These are phyloP conservation scores for Sordaria brevicollis DNA, from an alignment of 495 filamentous ascomycete species.

Conservation along the genomic window DNA sequence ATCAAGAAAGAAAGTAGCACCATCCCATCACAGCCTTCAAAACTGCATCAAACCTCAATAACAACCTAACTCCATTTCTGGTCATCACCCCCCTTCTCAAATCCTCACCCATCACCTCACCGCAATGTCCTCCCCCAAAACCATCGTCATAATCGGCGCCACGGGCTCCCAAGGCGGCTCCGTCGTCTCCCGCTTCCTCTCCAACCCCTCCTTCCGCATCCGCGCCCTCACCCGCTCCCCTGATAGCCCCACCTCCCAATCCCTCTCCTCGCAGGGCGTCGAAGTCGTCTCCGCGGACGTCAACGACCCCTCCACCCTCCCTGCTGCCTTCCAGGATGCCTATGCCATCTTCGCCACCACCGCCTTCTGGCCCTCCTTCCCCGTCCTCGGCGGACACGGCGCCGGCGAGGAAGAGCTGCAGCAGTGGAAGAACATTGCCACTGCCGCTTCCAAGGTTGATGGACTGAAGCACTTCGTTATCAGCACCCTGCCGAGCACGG, in stretches of 20 bases:
- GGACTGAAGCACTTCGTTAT: slow-evolving; percentile 6
- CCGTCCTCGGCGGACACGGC: background rate
- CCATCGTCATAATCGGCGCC: slow-evolving; percentile 8
- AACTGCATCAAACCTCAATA: too few relatives aligned
- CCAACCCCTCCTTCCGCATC: slow-evolving; percentile 4
- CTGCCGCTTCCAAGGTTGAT: background rate
- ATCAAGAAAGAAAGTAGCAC: too few relatives aligned
- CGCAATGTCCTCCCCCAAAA: too few relatives aligned
- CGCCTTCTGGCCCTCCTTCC: background rate
- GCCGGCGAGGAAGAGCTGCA: slow-evolving; percentile 5
- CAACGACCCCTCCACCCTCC: slow-evolving; percentile 8
- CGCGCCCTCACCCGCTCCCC: slow-evolving; percentile 13
- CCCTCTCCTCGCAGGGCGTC: slow-evolving; percentile 7
- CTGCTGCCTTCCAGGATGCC: slow-evolving; percentile 5
- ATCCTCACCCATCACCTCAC: too few relatives aligned
- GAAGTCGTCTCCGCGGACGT: slow-evolving; percentile 14
- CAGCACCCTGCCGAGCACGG: background rate
- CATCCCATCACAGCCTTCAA: too few relatives aligned
- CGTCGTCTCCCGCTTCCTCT: slow-evolving; percentile 8
- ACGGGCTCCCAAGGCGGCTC: slow-evolving; percentile 12
- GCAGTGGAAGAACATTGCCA: slow-evolving; percentile 2
- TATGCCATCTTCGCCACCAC: slow-evolving; percentile 5
- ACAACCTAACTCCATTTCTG: too few relatives aligned
- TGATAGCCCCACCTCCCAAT: slow-evolving; percentile 4
- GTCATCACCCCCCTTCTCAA: too few relatives aligned